Evolutionary conservation across 83 land plant genomes (phyloP).

Genomic region (Diphasiastrum complanatum): DNA sequence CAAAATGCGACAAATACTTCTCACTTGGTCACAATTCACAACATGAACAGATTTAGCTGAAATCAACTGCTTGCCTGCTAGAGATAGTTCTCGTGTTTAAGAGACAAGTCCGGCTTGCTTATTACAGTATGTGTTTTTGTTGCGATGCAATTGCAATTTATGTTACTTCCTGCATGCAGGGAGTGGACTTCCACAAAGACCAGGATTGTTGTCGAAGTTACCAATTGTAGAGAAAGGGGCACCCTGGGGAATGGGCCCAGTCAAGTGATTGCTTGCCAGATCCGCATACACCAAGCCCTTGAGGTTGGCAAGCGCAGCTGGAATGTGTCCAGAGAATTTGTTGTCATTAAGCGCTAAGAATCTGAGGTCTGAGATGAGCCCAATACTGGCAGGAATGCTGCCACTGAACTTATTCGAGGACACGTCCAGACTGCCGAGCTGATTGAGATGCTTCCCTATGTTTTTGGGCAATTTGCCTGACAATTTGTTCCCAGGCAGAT

Average conservation of each 20-base stretch:
- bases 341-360: constrained; percentile 5
- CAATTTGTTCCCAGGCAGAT: constrained; percentile 11
- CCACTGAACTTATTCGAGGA: neutral
- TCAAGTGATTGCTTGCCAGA: neutral
- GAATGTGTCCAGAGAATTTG: constrained; percentile 4
- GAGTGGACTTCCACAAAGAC: constrained; percentile 1
- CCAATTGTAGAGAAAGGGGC: constrained; percentile 9
- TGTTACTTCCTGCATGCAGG: constrained; percentile 12
- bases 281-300: constrained; percentile 7
- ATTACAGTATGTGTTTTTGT: no score
- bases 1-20: no score
- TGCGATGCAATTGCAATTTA: no score
- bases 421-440: neutral
- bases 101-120: no score
- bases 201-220: constrained; percentile 1
- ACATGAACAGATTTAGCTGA: no score
- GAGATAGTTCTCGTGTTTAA: no score
- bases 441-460: constrained; percentile 2
- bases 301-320: neutral
- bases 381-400: constrained; percentile 3
- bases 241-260: constrained; percentile 13
- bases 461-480: neutral
- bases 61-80: no score
- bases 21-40: no score
- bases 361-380: neutral